Base-by-base conservation (phyloP, 1,139 yeast species). In the Pichia sp. region DNA sequence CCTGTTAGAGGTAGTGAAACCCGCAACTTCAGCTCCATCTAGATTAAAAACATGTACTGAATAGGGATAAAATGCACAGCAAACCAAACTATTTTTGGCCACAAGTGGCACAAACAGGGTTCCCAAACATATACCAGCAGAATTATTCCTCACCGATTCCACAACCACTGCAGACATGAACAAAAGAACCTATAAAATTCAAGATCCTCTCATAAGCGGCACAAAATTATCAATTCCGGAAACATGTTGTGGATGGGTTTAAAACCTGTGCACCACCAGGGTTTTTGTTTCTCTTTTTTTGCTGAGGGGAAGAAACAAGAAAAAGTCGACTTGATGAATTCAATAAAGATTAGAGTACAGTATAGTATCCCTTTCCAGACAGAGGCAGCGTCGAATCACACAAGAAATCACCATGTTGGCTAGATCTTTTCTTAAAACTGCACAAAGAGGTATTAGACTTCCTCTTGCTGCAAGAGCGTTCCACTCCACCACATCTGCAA, bases 371-470 rank as follows among this genome's bases (percentile, higher is more conserved):
- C n/a, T 43, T 27, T 42, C 28, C 19, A n/a, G 18, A 11, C 16
- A 30, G 33, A 33, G 22, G 34, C 46, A 31, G 14, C 13, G 4
- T 36, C 22, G 39, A 18, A 36, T 36, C 22, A 22, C 39, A 36
- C 22, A 36, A 18, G 9, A 33, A 18, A 36, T 18, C 39, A 36
- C 8, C 31, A 51, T 53, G 56, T 38, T 53, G 45, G 48, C 53
- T 11, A 53, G 55, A 53, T 44, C 47, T 18, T 39, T 53, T 44
- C 44, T 53, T 13, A 53, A 53, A 52, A 42, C 42, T 14, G 46
- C 46, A 19, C 53, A 50, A 39, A 51, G 47, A 33, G 31, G 44
- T 11, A 18, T 29, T 14, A 44, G 44, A 41, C 25, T 48, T 6
- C 7, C 33, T 28, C 28, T 33, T 22, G 44, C 49, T 16, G 18